Evolutionary conservation across 1,139 yeast genomes (phyloP).

Genomic region (Pichia sp.): DNA sequence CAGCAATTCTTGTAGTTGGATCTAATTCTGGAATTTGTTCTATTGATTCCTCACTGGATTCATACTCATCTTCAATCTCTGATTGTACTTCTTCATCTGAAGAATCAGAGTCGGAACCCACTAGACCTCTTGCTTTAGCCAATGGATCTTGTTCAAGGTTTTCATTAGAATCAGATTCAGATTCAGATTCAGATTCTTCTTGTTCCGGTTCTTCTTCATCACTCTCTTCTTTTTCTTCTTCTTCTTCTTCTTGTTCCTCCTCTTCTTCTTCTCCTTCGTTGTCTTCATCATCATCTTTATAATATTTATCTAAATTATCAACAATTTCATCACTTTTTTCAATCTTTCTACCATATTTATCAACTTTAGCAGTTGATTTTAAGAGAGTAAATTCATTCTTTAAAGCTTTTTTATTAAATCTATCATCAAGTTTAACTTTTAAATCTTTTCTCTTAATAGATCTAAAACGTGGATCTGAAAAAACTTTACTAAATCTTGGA

Average conservation of each 20-base stretch:
- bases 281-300: conserved; percentile 48
- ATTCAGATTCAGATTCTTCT: conserved; percentile 5
- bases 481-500: conserved; percentile 72
- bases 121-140: conserved; percentile 55
- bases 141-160: conserved; percentile 37
- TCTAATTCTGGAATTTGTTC: conserved; percentile 78
- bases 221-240: conserved; percentile 8
- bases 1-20: conserved; percentile 77
- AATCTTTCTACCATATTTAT: conserved; percentile 78
- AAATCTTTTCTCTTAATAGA: conserved; percentile 63
- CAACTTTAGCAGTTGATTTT: conserved; percentile 58
- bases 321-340: conserved; percentile 33
- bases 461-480: conserved; percentile 84
- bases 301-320: conserved; percentile 41
- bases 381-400: conserved; percentile 37
- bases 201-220: conserved; percentile 24
- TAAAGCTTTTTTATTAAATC: conserved; percentile 73
- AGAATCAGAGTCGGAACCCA: conserved; percentile 32
- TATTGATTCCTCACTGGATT: conserved; percentile 51
- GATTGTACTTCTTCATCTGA: conserved; percentile 26
- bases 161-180: neutral
- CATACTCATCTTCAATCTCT: conserved; percentile 25
- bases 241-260: conserved; percentile 9
- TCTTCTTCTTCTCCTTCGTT: conserved; percentile 26
- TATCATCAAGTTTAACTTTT: conserved; percentile 76